Conservation (phyloP, 2,329 filamentous ascomycete species). For the Fusarium sp. region DNA sequence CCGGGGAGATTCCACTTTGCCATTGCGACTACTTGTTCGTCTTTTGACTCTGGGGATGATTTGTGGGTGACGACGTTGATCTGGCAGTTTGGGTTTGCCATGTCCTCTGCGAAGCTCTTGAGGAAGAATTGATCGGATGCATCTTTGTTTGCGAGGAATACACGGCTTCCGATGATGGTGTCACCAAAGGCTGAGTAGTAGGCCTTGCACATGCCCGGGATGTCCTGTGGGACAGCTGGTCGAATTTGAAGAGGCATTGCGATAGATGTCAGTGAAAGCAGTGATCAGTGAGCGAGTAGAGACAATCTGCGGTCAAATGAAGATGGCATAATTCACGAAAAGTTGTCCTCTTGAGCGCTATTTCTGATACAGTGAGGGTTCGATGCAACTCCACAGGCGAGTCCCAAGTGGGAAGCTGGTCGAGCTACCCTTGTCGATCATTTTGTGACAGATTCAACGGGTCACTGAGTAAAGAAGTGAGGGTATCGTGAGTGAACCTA, state of each 20-base stretch:
- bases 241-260: slow-evolving; percentile 51
- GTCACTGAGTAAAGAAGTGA: background rate
- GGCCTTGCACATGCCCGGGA: slow-evolving; percentile 54
- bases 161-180: slow-evolving; percentile 52
- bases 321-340: background rate
- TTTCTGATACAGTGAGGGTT: background rate
- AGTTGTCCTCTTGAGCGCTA: background rate
- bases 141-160: slow-evolving; percentile 51
- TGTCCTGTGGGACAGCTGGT: slow-evolving; percentile 55
- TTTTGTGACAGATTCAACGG: background rate
- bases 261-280: background rate
- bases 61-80: slow-evolving; percentile 55
- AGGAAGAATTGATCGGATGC: slow-evolving; percentile 52
- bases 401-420: slow-evolving; percentile 10
- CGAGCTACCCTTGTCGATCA: slow-evolving; percentile 15
- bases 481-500: background rate
- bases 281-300: background rate
- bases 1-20: slow-evolving; percentile 60
- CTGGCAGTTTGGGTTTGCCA: slow-evolving; percentile 54
- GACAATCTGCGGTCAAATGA: background rate
- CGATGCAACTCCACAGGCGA: slow-evolving; percentile 18
- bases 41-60: slow-evolving; percentile 38
- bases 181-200: slow-evolving; percentile 60
- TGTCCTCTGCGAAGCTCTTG: slow-evolving; percentile 51
- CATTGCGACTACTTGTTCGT: slow-evolving; percentile 55